Evolutionary conservation across 208 protist species (phyloP), one percentile per base, ranked within the genome.

Genomic region (Acanthamoeba royreba): DNA sequence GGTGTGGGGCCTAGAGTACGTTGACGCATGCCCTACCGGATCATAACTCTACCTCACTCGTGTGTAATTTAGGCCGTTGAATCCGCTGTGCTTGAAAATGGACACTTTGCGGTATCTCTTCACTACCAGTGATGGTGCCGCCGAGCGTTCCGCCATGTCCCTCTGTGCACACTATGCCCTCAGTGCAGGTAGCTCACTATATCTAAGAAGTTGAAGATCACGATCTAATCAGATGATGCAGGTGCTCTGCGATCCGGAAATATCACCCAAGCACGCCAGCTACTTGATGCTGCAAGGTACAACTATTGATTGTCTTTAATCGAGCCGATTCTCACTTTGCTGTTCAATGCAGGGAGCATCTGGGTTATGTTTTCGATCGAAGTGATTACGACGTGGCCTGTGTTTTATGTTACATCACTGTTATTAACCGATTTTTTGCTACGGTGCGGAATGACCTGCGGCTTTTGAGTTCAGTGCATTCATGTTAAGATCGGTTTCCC

Each of bases 381-480:
- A 85, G 74, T 45, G 25, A 85, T 45, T 85, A 85, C 74, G 74
- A 85, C 43, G 74, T 85, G 17, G 74, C 74, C 5, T 85, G 74
- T 33, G 19, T 53, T 2, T 33, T 85, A 0, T 85, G 74, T 45
- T 85, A 85, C 74, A 85, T 85, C 74, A 53, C 74, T 19, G 19
- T 2, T 28, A 4, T 52, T 45, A 2, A 40, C 0, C 43, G 74
- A 8, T 85, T 53, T 45, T 85, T 85, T 35, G 74, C 74, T 5
- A 40, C 31, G 74, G 74, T 85, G 9, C n/a, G 28, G 25, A 7
- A 7, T 69, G 63, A 77, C 25, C 1, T 0, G 33, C 33, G 2
- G n/a, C 1, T 19, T 38, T 77, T n/a, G n/a, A n/a, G n/a, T n/a
- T n/a, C n/a, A n/a, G n/a, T n/a, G n/a, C n/a, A n/a, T n/a, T n/a